Percentiles rank a stretch among this genome's conserved stretches.
phyloP scores from a whole-genome alignment of 257 asterid species.

The Verbascum thapsus region DNA sequence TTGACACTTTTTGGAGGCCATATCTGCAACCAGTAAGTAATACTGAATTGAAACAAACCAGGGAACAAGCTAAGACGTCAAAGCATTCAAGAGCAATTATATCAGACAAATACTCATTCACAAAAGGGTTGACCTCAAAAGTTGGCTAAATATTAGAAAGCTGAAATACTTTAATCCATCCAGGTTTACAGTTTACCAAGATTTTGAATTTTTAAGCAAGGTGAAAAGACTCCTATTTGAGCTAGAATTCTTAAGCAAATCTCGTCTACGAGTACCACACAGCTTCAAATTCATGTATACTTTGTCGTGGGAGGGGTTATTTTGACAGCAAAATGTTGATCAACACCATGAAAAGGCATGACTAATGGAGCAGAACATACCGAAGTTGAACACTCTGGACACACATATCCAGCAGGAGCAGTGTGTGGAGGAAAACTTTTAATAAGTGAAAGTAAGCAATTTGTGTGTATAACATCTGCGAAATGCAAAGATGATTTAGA shows the following conservation, averaged over 20 bases:
- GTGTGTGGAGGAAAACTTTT: slow-evolving; percentile 79
- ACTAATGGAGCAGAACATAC: slow-evolving; percentile 51
- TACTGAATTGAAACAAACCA: slow-evolving; percentile 21
- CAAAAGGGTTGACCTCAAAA: slow-evolving; percentile 12
- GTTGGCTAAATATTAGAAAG: background rate
- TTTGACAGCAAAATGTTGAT: background rate
- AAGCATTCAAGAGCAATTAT: slow-evolving; percentile 14
- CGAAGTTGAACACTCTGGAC: slow-evolving; percentile 77
- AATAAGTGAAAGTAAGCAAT: slow-evolving; percentile 75
- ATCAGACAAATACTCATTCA: slow-evolving; percentile 16
- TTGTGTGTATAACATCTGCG: slow-evolving; percentile 76
- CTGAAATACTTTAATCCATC: slow-evolving; percentile 7
- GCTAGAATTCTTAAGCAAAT: slow-evolving; percentile 17
- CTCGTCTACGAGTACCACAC: background rate
- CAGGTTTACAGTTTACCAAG: too few species aligned
- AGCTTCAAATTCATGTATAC: slow-evolving; percentile 5
- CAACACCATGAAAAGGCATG: background rate
- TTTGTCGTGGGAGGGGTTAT: background rate
- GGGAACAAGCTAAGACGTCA: background rate
- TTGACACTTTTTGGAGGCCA: slow-evolving; percentile 97
- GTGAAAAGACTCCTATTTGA: background rate
- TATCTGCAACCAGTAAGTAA: slow-evolving; percentile 45
- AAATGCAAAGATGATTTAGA: slow-evolving; percentile 17
- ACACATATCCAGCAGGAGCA: slow-evolving; percentile 83
- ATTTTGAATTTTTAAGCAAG: too few species aligned